A percentile compares a stretch with the other conserved stretches of the same genome.
Evolutionary conservation across 495 filamentous ascomycete genomes (phyloP).

Genomic region (Lasiosphaeriaceae sp.): DNA sequence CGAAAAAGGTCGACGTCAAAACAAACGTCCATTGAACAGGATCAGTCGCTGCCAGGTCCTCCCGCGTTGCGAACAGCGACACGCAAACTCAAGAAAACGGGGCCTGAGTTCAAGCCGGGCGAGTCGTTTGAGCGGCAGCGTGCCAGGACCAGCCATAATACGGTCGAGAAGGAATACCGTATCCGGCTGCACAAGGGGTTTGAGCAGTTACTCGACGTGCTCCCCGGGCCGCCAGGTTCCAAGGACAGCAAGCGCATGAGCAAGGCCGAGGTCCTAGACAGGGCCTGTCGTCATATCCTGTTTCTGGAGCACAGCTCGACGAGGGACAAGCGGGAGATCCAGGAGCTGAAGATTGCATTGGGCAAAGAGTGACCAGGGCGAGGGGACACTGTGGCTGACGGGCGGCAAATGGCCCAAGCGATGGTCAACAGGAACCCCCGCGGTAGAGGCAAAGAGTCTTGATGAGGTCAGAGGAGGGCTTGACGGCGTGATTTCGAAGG

Average conservation of each 20-base stretch:
- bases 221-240: conserved; percentile 3
- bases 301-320: not conserved
- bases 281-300: conserved; percentile 7
- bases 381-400: no score
- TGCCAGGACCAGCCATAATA: conserved; percentile 15
- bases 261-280: conserved; percentile 18
- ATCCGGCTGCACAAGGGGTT: conserved; percentile 14
- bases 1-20: no score
- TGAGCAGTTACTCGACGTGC: conserved; percentile 15
- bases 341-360: not conserved
- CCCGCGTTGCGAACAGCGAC: conserved; percentile 13
- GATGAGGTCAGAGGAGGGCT: no score
- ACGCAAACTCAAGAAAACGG: not conserved
- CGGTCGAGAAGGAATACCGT: conserved; percentile 20
- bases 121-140: conserved; percentile 12
- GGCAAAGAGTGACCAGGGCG: no score
- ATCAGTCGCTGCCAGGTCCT: no score
- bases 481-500: no score
- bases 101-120: conserved; percentile 8
- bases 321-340: not conserved
- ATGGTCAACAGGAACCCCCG: no score
- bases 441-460: no score
- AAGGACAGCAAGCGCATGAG: conserved; percentile 8
- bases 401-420: no score
- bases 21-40: no score